Evolutionary conservation across 129 eudicot species (phyloP), one percentile per base, ranked within the genome.

Genomic region (Chrysanthemum lavandulifolium): DNA sequence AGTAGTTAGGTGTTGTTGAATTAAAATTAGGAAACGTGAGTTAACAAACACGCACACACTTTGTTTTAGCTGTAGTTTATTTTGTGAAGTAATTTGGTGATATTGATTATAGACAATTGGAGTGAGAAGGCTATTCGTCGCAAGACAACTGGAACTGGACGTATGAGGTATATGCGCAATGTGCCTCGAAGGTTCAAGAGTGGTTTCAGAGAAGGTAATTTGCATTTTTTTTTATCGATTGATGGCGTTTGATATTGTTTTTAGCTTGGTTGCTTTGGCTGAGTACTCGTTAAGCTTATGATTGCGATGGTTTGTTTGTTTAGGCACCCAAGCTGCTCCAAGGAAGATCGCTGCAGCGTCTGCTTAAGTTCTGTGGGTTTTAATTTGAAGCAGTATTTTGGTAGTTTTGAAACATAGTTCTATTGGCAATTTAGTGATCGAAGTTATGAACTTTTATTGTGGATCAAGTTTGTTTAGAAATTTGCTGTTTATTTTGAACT

Each of bases 141-240:
- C 72, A 86, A 86, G 83, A 86, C 90, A 15, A 86, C 90, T 0
- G 90, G 87, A 62, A 86, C 87, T 4, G 90, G 90, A 36, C 84
- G 90, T 14, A 86, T 86, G 90, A 80, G 83, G 82, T 80, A 86
- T 47, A 79, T 86, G 18, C 90, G 90, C n/a, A 61, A 86, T 36
- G 55, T 86, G n/a, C 90, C 87, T 15, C 79, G 87, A 21, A 68
- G 90, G 58, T 86, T 86, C 85, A 86, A 86, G 85, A 79, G 83
- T 61, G 72, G 70, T 36, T 86, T 86, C 72, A 86, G 87, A 78
- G 90, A 86, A 82, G 90, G 89, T 85, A 64, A 27, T 25, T 6
- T 76, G 9, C 40, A 0, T 10, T 51, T 0, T 6, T 6, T 12
- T 48, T 27, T 10, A 36, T 14, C 4, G 13, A 13, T 48, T 43